A percentile compares a stretch with the other conserved stretches of the same genome.
phyloP scores from a whole-genome alignment of 495 filamentous ascomycete genomes.

The Aspergillus panamensis region DNA sequence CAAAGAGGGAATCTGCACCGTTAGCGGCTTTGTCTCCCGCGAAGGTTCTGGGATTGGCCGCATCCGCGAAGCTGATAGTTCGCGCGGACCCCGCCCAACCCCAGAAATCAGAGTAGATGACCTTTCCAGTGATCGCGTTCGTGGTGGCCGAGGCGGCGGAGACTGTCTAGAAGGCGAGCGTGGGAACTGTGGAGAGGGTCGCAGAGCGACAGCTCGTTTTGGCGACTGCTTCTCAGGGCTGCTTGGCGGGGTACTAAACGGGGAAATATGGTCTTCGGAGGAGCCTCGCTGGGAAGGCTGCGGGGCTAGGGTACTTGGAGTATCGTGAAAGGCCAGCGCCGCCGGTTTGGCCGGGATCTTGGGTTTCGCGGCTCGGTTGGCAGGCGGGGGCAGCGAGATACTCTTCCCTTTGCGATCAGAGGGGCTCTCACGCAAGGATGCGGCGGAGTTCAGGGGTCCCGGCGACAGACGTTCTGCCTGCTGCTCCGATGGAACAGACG shows the following conservation, averaged over 20 bases:
- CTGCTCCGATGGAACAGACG: constrained; percentile 53
- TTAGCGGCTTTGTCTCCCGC: constrained; percentile 31
- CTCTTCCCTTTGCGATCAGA: constrained; percentile 38
- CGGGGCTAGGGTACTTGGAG: constrained; percentile 32
- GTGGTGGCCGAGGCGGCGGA: constrained; percentile 22
- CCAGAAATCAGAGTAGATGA: constrained; percentile 19
- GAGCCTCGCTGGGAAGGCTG: constrained; percentile 26
- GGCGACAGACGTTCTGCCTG: constrained; percentile 45
- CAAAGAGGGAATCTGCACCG: constrained; percentile 35
- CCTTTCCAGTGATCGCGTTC: constrained; percentile 30
- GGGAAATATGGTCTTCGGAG: constrained; percentile 62
- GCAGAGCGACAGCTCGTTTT: constrained; percentile 20
- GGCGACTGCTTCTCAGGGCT: constrained; percentile 58
- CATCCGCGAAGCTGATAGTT: constrained; percentile 28
- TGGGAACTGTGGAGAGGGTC: constrained; percentile 8
- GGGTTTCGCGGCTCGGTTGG: constrained; percentile 82
- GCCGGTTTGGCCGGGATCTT: constrained; percentile 55
- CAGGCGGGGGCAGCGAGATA: constrained; percentile 59
- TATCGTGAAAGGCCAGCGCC: constrained; percentile 32
- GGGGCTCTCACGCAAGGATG: constrained; percentile 22
- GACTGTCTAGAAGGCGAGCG: constrained; percentile 20
- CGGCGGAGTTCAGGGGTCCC: constrained; percentile 34
- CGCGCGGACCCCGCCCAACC: constrained; percentile 27
- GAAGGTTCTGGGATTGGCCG: constrained; percentile 29
- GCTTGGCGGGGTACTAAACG: constrained; percentile 86